Base-by-base conservation (phyloP, 345 rosid genomes). In the Eucalyptus guilfoylei region DNA sequence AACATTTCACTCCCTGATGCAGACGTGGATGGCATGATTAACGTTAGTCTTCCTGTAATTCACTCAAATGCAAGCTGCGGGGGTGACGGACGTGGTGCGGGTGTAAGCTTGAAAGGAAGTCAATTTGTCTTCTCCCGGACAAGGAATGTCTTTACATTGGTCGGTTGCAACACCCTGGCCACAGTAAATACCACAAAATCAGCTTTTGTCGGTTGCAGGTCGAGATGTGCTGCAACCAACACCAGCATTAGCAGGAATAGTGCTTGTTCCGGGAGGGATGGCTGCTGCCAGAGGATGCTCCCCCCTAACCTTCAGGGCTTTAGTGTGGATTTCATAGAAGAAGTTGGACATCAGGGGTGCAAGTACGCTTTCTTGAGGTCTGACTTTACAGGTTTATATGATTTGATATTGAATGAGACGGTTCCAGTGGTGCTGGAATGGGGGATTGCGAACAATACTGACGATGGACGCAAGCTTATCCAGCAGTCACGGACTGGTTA, bases 401-500 rank as follows among this genome's bases (percentile, higher is more conserved):
- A 52, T 52, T 17, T 19, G 10, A 54, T 1, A 54, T 0, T 21
- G 58, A 54, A 19, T 3, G 1, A 54, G 9, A 54, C 11, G 24
- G 26, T 54, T 54, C 58, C 58, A 54, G 58, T 21, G 58, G 26
- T 21, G n/a, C 30, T 58, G n/a, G n/a, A 24, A 26, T 58, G n/a
- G 64, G 64, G 64, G n/a, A 58, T 26, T 23, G 9, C 14, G 2
- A 50, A 17, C 11, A 1, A 81, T 26, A 80, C 87, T 32, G 2
- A 49, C 7, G 5, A 58, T 26, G 64, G 64, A 58, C 64, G 6
- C 14, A 0, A 11, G 32, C 32, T 60, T 60, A 26, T 60, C 32
- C 0, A 0, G 67, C 67, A 60, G n/a, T 11, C 64, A 3, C 0
- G 2, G 5, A 58, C 3, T 10, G 0, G 0, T 26, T 58, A 26